phyloP scores from a whole-genome alignment of 306 rosid species.

The Cyclanthera cordifolia region DNA sequence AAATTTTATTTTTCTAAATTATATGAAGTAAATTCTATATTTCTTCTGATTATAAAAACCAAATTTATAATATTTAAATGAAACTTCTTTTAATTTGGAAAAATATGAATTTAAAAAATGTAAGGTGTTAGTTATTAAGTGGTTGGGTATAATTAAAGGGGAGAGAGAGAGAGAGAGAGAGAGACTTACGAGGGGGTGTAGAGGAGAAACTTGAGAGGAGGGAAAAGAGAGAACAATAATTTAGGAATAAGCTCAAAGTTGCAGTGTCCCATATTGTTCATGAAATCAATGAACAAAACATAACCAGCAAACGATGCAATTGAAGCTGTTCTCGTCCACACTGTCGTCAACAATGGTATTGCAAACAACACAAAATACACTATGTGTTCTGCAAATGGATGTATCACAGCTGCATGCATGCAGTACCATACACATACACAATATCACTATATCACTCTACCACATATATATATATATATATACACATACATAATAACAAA shows the following conservation, averaged over 20 bases:
- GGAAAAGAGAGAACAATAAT: slow-evolving; percentile 25
- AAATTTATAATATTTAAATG: too few relatives aligned
- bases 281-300: slow-evolving; percentile 38
- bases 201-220: slow-evolving; percentile 48
- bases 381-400: slow-evolving; percentile 55
- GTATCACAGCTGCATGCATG: slow-evolving; percentile 42
- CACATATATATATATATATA: too few relatives aligned
- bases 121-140: too few relatives aligned
- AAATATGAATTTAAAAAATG: too few relatives aligned
- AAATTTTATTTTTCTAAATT: too few relatives aligned
- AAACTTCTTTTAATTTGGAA: too few relatives aligned
- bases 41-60: too few relatives aligned
- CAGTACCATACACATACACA: too few relatives aligned
- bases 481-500: too few relatives aligned
- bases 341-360: slow-evolving; percentile 28
- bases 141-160: too few relatives aligned
- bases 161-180: neutral
- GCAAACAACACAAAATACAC: slow-evolving; percentile 37
- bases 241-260: slow-evolving; percentile 48
- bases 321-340: slow-evolving; percentile 27
- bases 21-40: too few relatives aligned
- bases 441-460: too few relatives aligned
- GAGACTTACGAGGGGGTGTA: slow-evolving; percentile 60
- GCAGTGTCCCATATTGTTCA: slow-evolving; percentile 70
- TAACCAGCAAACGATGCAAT: slow-evolving; percentile 17